Base-by-base conservation (phyloP, 495 filamentous ascomycete species). In the Penicillium dipodomyicola region DNA sequence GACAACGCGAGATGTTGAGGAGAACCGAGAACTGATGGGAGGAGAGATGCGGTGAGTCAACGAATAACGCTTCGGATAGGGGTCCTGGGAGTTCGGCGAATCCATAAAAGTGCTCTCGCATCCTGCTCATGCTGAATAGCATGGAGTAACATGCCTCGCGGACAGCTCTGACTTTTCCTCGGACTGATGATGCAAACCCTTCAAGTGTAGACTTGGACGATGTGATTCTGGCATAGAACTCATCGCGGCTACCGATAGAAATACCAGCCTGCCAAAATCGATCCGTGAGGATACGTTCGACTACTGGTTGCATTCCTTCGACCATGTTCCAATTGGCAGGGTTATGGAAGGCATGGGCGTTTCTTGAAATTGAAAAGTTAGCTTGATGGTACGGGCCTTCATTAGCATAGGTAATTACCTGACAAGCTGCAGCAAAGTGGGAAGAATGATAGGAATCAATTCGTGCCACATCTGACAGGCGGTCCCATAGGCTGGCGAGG, bases 201-300 rank as follows among this genome's bases (percentile, higher is more conserved):
- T 99, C 94, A 39, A 96, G 80, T 0, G 92, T 96, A 44, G 81
- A 80, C 72, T 90, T 94, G 35, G 96, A 97, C 23, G 87, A 85
- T 10, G 87, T 85, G 30, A 99, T 92, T 41, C 87, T 82, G 41
- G 94, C 90, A 71, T 96, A 97, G 66, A 99, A 99, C 33, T 96
- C 91, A 50, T 97, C 94, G 62, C 91, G 88, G 61, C 88, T 97
- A 25, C 96, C 94, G 59, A 82, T 88, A 0, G 94, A 97, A 40
- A 99, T 99, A 15, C 94, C 94, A 15, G 93, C 89, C 80, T 99
- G 94, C 94, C 94, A 99, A 66, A 99, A 97, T 23, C 94, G 87
- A 73, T 99, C 94, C 2, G 91, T 96, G 17, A 99, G 75, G 45
- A 97, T 90, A 6, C 89, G 84, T 32, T 83, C 83, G 29, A 96